phyloP scores from a whole-genome alignment of 345 rosid species.

The Ceriops zippeliana region DNA sequence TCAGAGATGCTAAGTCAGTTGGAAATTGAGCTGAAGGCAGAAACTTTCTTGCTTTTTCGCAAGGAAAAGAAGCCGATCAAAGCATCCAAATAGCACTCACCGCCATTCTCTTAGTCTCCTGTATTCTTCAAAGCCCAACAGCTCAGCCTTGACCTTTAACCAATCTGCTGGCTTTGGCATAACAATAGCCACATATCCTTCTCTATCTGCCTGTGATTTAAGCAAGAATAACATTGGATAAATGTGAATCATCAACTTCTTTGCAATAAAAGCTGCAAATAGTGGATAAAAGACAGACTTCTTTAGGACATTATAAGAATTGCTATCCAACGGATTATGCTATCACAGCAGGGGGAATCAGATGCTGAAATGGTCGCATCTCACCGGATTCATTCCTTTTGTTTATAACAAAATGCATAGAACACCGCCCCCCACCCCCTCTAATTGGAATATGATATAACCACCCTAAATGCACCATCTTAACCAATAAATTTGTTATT shows the following conservation, averaged over 20 bases:
- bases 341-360: not conserved
- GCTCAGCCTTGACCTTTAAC: conserved; percentile 58
- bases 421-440: too few relatives aligned
- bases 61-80: not conserved
- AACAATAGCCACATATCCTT: conserved; percentile 84
- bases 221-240: not conserved
- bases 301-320: too few relatives aligned
- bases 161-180: conserved; percentile 90
- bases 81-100: conserved; percentile 5
- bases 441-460: not conserved
- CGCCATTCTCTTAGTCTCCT: conserved; percentile 34
- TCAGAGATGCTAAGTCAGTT: not conserved
- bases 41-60: not conserved
- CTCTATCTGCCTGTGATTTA: conserved; percentile 69
- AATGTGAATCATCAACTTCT: not conserved
- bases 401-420: not conserved
- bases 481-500: not conserved
- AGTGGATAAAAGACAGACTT: not conserved
- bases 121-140: conserved; percentile 59
- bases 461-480: too few relatives aligned
- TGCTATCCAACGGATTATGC: too few relatives aligned
- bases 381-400: not conserved
- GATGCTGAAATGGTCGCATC: not conserved
- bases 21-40: not conserved
- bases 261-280: conserved; percentile 2